Evolutionary conservation across 345 rosid genomes (phyloP).

Genomic region (Salix udensis): DNA sequence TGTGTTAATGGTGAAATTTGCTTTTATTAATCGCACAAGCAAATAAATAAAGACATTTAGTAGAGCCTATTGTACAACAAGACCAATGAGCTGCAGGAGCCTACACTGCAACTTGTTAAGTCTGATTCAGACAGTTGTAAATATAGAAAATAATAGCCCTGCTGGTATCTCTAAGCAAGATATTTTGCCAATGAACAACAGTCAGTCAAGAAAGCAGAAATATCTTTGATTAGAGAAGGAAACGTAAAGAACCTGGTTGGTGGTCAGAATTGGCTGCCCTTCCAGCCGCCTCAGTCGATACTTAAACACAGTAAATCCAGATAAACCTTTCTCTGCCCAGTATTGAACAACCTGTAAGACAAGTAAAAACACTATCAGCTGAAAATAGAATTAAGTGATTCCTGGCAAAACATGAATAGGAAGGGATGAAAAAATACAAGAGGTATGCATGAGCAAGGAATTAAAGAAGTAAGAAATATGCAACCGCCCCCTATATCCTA

Average conservation of each 20-base stretch:
- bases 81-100: background rate
- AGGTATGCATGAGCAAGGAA: background rate
- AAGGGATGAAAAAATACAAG: background rate
- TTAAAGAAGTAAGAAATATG: too few species aligned
- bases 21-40: background rate
- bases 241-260: slow-evolving; percentile 61
- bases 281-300: slow-evolving; percentile 56
- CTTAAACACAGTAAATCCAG: slow-evolving; percentile 86
- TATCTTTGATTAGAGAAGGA: background rate
- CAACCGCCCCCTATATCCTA: too few species aligned
- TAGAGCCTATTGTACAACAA: background rate
- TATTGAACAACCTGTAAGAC: slow-evolving; percentile 54
- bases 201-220: background rate
- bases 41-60: background rate
- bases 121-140: background rate
- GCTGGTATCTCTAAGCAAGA: background rate
- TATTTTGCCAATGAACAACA: background rate
- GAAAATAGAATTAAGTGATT: background rate
- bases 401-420: background rate
- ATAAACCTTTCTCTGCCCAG: slow-evolving; percentile 88
- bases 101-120: background rate
- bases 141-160: too few species aligned
- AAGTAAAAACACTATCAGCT: background rate
- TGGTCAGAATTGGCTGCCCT: slow-evolving; percentile 83
- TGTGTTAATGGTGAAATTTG: background rate